phyloP scores from a whole-genome alignment of 2,329 filamentous ascomycete genomes.

The Sporothrix curviconia region DNA sequence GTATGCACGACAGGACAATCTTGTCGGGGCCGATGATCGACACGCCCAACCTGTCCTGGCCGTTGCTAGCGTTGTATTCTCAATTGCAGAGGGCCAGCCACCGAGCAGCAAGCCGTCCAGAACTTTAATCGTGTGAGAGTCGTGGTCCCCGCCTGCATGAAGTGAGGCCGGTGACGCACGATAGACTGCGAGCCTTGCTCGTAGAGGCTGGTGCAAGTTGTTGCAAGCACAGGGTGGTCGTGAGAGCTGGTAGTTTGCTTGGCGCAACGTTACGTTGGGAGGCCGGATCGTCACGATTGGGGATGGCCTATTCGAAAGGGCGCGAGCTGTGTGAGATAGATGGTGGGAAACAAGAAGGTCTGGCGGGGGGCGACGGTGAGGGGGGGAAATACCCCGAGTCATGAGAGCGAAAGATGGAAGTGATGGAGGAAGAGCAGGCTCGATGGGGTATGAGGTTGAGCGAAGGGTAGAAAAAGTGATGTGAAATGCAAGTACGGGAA shows the following conservation, averaged over 20 bases:
- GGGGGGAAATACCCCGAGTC: neutral
- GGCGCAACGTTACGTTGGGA: slow-evolving; percentile 22
- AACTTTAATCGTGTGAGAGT: neutral
- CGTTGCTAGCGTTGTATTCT: slow-evolving; percentile 6
- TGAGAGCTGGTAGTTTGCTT: neutral
- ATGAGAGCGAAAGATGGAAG: no score
- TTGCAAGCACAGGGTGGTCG: neutral
- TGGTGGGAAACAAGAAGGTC: neutral
- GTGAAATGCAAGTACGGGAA: no score
- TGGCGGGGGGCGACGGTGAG: neutral
- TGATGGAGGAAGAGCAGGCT: no score
- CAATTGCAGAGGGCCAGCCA: neutral
- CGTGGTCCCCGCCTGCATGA: no score
- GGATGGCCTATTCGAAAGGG: neutral
- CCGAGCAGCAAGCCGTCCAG: neutral
- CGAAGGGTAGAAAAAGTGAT: no score
- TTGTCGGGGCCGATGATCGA: neutral
- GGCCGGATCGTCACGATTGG: slow-evolving; percentile 1
- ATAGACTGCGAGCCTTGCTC: no score
- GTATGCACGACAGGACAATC: neutral
- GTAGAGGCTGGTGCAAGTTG: neutral
- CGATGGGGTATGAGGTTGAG: no score
- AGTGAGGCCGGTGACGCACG: no score
- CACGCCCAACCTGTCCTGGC: neutral
- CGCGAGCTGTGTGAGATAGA: neutral